phyloP scores from a whole-genome alignment of 306 rosid species.

The Crotalaria pallida region DNA sequence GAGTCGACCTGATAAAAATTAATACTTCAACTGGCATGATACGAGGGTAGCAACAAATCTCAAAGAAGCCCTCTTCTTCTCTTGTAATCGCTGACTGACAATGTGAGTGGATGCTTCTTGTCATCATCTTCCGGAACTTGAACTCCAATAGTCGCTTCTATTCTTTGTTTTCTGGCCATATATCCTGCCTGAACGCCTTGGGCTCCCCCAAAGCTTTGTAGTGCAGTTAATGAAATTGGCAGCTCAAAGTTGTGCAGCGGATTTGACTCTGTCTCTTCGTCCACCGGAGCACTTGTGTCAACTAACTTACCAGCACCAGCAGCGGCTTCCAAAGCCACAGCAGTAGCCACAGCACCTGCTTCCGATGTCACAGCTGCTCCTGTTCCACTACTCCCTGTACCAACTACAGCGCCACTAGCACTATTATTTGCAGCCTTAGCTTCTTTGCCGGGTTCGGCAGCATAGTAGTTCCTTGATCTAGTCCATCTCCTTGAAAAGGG shows the following conservation, averaged over 20 bases:
- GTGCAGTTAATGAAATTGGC: conserved; percentile 74
- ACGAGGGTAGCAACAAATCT: conserved; percentile 23
- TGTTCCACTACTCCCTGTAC: conserved; percentile 25
- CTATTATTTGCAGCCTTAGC: conserved; percentile 32
- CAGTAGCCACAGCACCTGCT: conserved; percentile 70
- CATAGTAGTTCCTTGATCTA: conserved; percentile 85
- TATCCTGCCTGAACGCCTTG: conserved; percentile 73
- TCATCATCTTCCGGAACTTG: conserved; percentile 74
- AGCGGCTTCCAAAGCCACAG: conserved; percentile 84
- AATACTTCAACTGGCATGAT: not conserved
- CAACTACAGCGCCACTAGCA: conserved; percentile 22
- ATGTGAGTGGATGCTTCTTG: conserved; percentile 55
- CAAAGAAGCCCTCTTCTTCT: conserved; percentile 88
- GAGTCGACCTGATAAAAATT: not conserved
- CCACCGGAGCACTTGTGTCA: conserved; percentile 83
- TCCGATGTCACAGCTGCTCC: conserved; percentile 21
- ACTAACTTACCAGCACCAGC: conserved; percentile 91
- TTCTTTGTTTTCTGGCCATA: conserved; percentile 65
- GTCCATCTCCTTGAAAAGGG: conserved; percentile 99
- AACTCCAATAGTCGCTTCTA: conserved; percentile 72
- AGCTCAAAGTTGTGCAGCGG: conserved; percentile 74
- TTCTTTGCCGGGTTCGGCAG: conserved; percentile 48
- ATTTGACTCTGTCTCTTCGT: conserved; percentile 75
- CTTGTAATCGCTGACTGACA: conserved; percentile 80
- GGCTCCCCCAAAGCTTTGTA: conserved; percentile 79